Base-by-base conservation (phyloP, 495 filamentous ascomycete species). In the Tuber aestivum region DNA sequence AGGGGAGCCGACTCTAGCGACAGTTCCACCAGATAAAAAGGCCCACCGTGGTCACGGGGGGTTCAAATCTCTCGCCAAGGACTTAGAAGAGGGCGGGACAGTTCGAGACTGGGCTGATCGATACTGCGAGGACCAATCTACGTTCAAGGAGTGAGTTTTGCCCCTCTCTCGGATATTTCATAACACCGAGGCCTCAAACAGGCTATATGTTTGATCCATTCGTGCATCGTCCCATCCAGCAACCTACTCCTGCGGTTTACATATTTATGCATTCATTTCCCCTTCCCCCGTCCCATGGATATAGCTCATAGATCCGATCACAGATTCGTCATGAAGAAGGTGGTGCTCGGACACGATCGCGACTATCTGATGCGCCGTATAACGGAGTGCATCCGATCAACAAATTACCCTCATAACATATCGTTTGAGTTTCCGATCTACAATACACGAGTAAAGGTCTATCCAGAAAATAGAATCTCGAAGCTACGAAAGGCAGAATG, bases 331-430 rank as follows among this genome's bases (percentile, higher is more conserved):
- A 79, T 79, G 78, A 79, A 79, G 35, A 79, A 79, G 69, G 70
- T 42, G 0, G 78, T 77, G 6, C 20, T 37, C 23, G 78, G 78
- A 41, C 75, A 77, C 70, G 73, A 79, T 35, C 77, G 65, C 4
- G 41, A 12, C 35, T 50, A 32, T 44, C 56, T 79, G 37, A 85
- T 85, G 70, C 85, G 85, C 71, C 86, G 87, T 73, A 85, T 86
- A 71, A 83, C 86, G 38, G 77, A 76, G 16, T 75, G 90, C 21
- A 87, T 92, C 32, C 83, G 86, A 45, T 79, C 83, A 23, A 90
- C 89, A 16, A 89, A 90, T 79, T 92, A 92, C 84, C 85, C 86
- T n/a, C 90, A 89, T 16, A 77, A 85, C 37, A 80, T 90, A 38
- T 69, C 78, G 9, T 84, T 92, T 69, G 77, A 81, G 3, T 88